Evolutionary conservation across 345 rosid genomes (phyloP), one percentile per base, ranked within the genome.

Genomic region (Zanthoxylum bungeanum): DNA sequence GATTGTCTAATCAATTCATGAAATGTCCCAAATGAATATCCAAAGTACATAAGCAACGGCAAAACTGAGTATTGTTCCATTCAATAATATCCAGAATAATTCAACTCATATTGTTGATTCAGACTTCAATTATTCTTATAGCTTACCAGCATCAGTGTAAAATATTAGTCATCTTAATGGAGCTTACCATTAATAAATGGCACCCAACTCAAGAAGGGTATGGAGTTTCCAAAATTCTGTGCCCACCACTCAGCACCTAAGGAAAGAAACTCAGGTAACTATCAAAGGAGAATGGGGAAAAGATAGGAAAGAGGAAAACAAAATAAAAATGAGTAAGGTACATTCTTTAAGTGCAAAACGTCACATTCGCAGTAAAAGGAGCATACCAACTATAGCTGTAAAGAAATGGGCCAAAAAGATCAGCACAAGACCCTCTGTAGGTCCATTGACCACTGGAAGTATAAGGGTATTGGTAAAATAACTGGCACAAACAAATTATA

Each of bases 191-290:
- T 84, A 30, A 91, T 24, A 66, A 79, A 69, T 6, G 98, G 97
- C 73, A 96, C 89, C 99, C 98, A 96, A 76, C 85, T 81, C 40
- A 96, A 60, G 25, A 88, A 73, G 24, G 96, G 90, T 14, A 96
- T 10, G 31, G 99, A 84, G 76, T 82, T 72, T 28, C 90, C 92
- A 72, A 93, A 81, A 14, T 75, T 74, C 68, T 84, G 98, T 64
- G 59, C 79, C 99, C 99, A 96, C 98, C 99, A 96, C 74, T 88
- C 92, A 37, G 97, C 93, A 80, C 99, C 99, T 96, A 52, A 55
- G 28, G 71, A 40, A 67, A 68, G 22, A 51, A 60, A 70, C 36
- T 36, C 34, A 30, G 60, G 63, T 66, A 31, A 61, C 21, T 12
- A 74, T 42, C 19, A 71, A 72, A 58, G 62, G 60, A 66, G 62